A percentile compares a stretch with the other conserved stretches of the same genome.
Evolutionary conservation across 352 stramenopile species (phyloP).

Genomic region (Phytophthora pluvialis): DNA sequence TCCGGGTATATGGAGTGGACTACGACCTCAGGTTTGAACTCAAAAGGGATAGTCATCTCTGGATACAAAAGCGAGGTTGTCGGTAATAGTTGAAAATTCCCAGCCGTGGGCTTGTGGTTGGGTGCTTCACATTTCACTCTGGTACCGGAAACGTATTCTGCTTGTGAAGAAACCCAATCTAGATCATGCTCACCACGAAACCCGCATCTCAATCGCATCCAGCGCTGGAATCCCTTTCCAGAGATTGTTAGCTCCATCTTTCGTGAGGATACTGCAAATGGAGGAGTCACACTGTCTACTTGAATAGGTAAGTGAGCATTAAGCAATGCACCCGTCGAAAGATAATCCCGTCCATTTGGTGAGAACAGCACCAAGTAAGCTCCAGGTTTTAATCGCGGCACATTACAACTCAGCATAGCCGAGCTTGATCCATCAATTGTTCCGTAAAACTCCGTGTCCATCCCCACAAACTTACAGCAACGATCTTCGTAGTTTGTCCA

Average conservation of each 20-base stretch:
- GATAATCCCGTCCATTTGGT: constrained; percentile 47
- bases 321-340: constrained; percentile 26
- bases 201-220: constrained; percentile 48
- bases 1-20: constrained; percentile 37
- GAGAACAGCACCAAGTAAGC: constrained; percentile 43
- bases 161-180: constrained; percentile 24
- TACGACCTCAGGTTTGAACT: constrained; percentile 33
- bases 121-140: constrained; percentile 33
- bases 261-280: constrained; percentile 23
- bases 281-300: constrained; percentile 25
- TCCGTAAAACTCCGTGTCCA: constrained; percentile 8
- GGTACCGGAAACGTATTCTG: constrained; percentile 32
- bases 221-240: constrained; percentile 45
- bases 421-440: background rate
- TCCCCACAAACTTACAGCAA: constrained; percentile 35
- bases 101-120: constrained; percentile 11
- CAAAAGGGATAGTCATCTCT: constrained; percentile 24
- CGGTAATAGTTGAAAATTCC: constrained; percentile 39
- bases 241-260: constrained; percentile 29
- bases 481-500: constrained; percentile 16
- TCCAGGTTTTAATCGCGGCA: constrained; percentile 31
- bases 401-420: constrained; percentile 22
- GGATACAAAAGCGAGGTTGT: constrained; percentile 22
- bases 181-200: constrained; percentile 25
- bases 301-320: constrained; percentile 34